A percentile compares a stretch with the other conserved stretches of the same genome.
phyloP scores from a whole-genome alignment of 441 rosid species.

The Adansonia madagascariensis region DNA sequence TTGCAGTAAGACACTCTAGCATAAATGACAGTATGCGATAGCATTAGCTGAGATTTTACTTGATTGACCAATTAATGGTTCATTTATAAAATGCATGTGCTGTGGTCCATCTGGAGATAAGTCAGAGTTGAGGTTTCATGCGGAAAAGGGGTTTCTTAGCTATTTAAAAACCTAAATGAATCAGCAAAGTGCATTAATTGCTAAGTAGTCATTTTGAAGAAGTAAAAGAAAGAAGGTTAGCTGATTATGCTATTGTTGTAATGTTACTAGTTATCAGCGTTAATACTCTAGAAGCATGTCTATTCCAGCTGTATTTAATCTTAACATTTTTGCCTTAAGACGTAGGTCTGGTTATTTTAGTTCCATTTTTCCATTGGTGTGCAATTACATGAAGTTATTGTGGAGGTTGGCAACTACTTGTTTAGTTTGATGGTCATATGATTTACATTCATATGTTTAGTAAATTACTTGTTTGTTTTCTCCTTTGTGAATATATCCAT shows the following conservation, averaged over 20 bases:
- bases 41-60: not conserved
- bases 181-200: not conserved
- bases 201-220: not conserved
- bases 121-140: not conserved
- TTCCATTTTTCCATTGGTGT: not conserved
- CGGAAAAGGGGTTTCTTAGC: not conserved
- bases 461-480: not conserved
- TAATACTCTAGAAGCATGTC: not conserved
- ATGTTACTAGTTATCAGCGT: not conserved
- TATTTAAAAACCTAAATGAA: not conserved
- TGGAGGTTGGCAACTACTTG: not conserved
- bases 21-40: not conserved
- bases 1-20: conserved; percentile 5
- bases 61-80: not conserved
- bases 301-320: not conserved
- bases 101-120: not conserved
- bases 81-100: not conserved
- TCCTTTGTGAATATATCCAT: not conserved
- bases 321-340: not conserved
- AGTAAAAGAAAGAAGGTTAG: not conserved
- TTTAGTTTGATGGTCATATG: not conserved
- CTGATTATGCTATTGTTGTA: not conserved
- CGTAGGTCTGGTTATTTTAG: not conserved
- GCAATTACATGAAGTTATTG: not conserved
- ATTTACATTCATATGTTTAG: not conserved